Evolutionary conservation across 805 yeast genomes (phyloP), one percentile per base, ranked within the genome.

Genomic region (Lipomyces yamanashiensis): DNA sequence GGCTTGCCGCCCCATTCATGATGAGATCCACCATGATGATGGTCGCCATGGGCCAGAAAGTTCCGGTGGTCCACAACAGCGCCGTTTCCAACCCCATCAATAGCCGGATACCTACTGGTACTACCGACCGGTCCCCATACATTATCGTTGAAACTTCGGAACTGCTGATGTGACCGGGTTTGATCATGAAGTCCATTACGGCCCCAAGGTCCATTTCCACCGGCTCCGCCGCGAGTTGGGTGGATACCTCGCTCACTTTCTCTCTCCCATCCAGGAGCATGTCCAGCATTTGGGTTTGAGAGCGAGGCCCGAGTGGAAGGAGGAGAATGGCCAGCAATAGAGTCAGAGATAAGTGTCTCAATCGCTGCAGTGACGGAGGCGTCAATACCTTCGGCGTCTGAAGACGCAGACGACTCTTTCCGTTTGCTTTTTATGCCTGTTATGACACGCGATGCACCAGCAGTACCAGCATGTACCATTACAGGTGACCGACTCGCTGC

Each of bases 121-220:
- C 64, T 59, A 7, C 69, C 67, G n/a, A 65, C 64, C 3, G 69
- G 69, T 5, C 67, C 69, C 69, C 69, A 66, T 9, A 66, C 69
- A 36, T 59, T 66, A 44, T 62, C 67, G 17, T 45, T 50, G 19
- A 64, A 45, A 36, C 62, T 39, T 33, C 66, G 51, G 23, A 58
- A 58, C 39, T 61, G 54, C n/a, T 45, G 51, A 9, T 54, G 57
- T 39, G 51, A 21, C 21, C 51, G 56, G 4, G 54, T 4, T 2
- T 48, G 48, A 47, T 59, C 62, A 37, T 48, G 48, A 21, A 53
- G 39, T 13, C 54, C 59, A 13, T 49, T 52, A 43, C 62, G 62
- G 21, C 13, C 37, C 66, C 66, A 58, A 15, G 62, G 36, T 36
- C 54, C 55, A 15, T 10, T 40, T 23, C 63, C 33, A 21, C 48